Base-by-base conservation (phyloP, 1,284 basidiomycete genomes). In the Agaricales sp. region DNA sequence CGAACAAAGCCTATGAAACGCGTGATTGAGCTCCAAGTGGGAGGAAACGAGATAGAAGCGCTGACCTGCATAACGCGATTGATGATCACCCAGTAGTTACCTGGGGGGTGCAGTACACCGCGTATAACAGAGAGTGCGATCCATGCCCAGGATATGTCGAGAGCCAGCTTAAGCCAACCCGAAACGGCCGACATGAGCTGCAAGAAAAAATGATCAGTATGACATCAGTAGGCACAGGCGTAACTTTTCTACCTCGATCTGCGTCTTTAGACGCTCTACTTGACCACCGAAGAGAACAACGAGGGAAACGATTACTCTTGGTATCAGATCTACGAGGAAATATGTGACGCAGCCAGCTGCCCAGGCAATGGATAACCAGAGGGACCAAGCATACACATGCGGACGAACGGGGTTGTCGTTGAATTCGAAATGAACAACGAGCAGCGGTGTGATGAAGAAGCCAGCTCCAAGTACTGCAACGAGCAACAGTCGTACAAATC, bases 311-410 rank as follows among this genome's bases (percentile, higher is more conserved):
- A 82, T 68, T 19, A 81, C 58, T 39, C 71, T 67, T 3, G 84
- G 82, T 43, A 83, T 62, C 23, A 75, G 62, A 59, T 87, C 83
- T 46, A 87, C 81, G 37, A 82, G 51, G 25, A 87, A 58, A 56
- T 75, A 79, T 1, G 82, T 85, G 1, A 61, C 64, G 55, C 80
- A 81, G 8, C 67, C 70, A 30, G 79, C 68, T n/a, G 76, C 78
- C 82, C 83, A 88, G 19, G 73, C 69, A 43, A 86, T 74, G 6
- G 81, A 68, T 30, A 86, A 57, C 85, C 86, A 88, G 26, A 87
- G 63, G 2, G 81, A 85, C 84, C 84, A 86, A 3, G 74, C 70
- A 52, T 75, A 71, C 4, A 85, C 78, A 54, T 85, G 78, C 13
- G 67, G 63, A 48, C 70, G 70, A 11, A 68, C 75, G 14, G 66